Base-by-base conservation (phyloP, 176 grass and related monocot species). In the Aegilops umbellulata region DNA sequence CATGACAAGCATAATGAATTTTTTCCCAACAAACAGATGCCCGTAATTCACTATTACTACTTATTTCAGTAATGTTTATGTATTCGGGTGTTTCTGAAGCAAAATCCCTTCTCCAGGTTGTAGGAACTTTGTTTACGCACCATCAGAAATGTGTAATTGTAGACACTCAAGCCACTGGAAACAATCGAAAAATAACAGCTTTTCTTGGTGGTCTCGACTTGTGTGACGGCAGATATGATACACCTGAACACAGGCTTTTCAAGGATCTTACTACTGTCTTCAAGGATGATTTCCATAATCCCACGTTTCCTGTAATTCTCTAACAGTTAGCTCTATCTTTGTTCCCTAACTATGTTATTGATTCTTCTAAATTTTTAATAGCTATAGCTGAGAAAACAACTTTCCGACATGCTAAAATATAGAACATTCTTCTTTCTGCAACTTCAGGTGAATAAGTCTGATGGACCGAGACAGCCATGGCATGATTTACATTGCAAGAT, bases 141-240 rank as follows among this genome's bases (percentile, higher is more conserved):
- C 96, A 98, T 84, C 93, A 98, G 44, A 98, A 98, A 86, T 98
- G 96, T 88, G 93, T 98, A n/a, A 84, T 98, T 82, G 84, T 95
- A n/a, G 96, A 95, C 71, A 94, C 93, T 7, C 93, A 92, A 85
- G 93, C 90, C 4, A 34, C 83, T 17, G 93, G 93, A 66, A 98
- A 98, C 86, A 94, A 98, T 74, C 78, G 96, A 23, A 98, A 98
- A 84, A 87, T 98, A 88, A 94, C 96, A 57, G 90, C 92, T 79
- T 98, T 98, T 80, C 94, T 98, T 86, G 96, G 96, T 58, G 96
- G 96, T 63, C 82, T 98, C 27, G 96, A 98, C 86, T 83, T 98
- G 47, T 98, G 96, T 80, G 96, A 98, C 34, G 95, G 95, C 23
- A 92, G 95, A 90, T 97, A 97, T 62, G 95, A 97, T 83, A 94